Percentiles rank a stretch among this genome's conserved stretches.
phyloP scores from a whole-genome alignment of 2,329 filamentous ascomycete genomes.

The Curvularia sp. region DNA sequence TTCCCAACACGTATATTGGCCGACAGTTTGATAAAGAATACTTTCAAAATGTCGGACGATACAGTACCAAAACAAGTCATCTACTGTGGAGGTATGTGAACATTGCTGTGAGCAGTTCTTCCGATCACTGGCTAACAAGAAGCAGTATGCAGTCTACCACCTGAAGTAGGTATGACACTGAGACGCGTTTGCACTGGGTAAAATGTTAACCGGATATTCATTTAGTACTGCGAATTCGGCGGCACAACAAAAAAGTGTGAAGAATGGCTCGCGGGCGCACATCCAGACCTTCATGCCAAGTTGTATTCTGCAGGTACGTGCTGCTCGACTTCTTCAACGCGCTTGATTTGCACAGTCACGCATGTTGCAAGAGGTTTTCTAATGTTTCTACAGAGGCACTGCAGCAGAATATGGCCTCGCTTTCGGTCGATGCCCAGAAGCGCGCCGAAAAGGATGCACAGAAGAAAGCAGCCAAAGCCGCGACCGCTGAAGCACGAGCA shows the following conservation, averaged over 20 bases:
- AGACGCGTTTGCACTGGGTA: constrained; percentile 9
- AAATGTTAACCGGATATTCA: constrained; percentile 16
- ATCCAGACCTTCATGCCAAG: constrained; percentile 74
- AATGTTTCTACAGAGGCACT: constrained; percentile 61
- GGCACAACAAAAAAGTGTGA: constrained; percentile 96
- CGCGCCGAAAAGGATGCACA: constrained; percentile 93
- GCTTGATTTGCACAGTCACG: background rate
- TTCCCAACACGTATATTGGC: background rate
- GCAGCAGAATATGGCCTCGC: constrained; percentile 80
- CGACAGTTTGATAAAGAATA: background rate
- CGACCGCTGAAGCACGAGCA: constrained; percentile 82
- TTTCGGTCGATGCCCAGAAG: constrained; percentile 91
- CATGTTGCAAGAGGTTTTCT: background rate
- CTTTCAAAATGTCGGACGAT: constrained; percentile 45
- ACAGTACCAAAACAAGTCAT: constrained; percentile 59
- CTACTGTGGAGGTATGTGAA: constrained; percentile 66
- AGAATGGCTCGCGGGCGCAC: constrained; percentile 84
- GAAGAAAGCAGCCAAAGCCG: constrained; percentile 96
- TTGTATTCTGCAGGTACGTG: constrained; percentile 84
- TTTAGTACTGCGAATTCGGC: constrained; percentile 97
- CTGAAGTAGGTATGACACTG: constrained; percentile 65
- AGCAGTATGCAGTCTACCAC: constrained; percentile 69
- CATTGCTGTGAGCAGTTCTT: background rate
- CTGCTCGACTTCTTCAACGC: background rate
- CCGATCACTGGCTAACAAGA: constrained; percentile 27